phyloP scores from a whole-genome alignment of 257 asterid genomes.

The Salvia splendens region DNA sequence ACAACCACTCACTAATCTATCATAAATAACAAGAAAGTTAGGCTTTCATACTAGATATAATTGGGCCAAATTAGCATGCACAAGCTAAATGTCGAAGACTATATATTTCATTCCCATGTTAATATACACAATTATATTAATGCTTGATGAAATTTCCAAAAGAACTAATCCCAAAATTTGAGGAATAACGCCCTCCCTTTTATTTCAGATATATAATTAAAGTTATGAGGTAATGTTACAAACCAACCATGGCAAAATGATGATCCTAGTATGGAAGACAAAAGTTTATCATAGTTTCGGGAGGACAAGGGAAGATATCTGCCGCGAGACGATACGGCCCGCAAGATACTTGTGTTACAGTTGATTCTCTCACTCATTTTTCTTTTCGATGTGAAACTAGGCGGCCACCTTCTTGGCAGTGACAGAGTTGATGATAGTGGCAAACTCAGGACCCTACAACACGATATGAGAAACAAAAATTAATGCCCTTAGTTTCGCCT shows the following conservation, averaged over 20 bases:
- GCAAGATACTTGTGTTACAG: conserved; percentile 19
- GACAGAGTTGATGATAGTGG: conserved; percentile 86
- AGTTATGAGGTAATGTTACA: conserved; percentile 24
- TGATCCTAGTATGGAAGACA: conserved; percentile 19
- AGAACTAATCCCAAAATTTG: conserved; percentile 31
- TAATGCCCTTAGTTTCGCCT: background rate
- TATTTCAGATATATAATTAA: conserved; percentile 12
- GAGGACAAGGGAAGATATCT: conserved; percentile 18
- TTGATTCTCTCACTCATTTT: conserved; percentile 38
- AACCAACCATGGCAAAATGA: background rate
- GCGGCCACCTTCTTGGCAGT: conserved; percentile 91
- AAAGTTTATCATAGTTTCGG: conserved; percentile 16
- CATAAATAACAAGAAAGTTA: background rate
- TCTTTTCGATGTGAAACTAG: conserved; percentile 37
- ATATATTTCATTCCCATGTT: too few species aligned
- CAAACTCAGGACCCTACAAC: conserved; percentile 88
- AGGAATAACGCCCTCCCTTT: conserved; percentile 31
- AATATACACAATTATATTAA: background rate
- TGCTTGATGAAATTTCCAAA: background rate
- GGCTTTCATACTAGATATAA: background rate
- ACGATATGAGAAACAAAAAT: conserved; percentile 8
- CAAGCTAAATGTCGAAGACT: background rate
- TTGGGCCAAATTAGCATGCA: background rate
- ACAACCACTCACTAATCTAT: too few species aligned
- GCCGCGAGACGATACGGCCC: conserved; percentile 23